These are phyloP conservation scores for Coleophoma crateriformis DNA, from an alignment of 2,329 filamentous ascomycete species.

Conservation along the genomic window DNA sequence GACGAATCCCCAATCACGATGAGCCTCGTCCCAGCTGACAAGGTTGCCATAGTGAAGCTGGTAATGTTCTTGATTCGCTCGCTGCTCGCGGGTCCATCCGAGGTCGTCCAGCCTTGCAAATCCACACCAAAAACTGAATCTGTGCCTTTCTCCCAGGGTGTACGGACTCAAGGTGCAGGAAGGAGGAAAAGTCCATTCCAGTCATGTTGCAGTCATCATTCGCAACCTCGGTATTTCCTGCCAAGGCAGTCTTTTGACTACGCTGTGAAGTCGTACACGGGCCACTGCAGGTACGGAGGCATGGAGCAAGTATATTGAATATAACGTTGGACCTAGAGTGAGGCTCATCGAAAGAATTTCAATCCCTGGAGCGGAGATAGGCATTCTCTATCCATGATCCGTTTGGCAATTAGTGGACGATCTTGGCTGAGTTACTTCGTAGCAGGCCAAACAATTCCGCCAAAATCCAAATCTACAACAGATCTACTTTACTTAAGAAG, in stretches of 20 bases:
- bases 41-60: conserved; percentile 10
- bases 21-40: conserved; percentile 1
- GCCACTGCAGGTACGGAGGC: conserved; percentile 3
- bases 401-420: conserved; percentile 11
- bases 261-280: conserved; percentile 6
- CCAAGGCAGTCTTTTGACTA: conserved; percentile 14
- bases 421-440: background rate
- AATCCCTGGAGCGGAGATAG: conserved; percentile 7
- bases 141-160: background rate
- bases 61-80: conserved; percentile 9
- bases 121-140: conserved; percentile 14
- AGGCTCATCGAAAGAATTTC: conserved; percentile 6
- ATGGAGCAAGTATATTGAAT: background rate
- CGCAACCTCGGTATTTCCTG: conserved; percentile 30
- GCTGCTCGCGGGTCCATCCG: background rate
- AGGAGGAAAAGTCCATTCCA: conserved; percentile 13
- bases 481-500: too few species aligned
- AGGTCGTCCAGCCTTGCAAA: background rate
- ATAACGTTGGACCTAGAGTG: background rate
- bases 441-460: too few species aligned
- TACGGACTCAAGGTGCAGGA: conserved; percentile 3
- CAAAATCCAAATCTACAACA: too few species aligned
- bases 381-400: conserved; percentile 18
- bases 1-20: conserved; percentile 8
- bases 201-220: conserved; percentile 20